phyloP scores from a whole-genome alignment of 345 rosid species.

The Arabidopsis thaliana region DNA sequence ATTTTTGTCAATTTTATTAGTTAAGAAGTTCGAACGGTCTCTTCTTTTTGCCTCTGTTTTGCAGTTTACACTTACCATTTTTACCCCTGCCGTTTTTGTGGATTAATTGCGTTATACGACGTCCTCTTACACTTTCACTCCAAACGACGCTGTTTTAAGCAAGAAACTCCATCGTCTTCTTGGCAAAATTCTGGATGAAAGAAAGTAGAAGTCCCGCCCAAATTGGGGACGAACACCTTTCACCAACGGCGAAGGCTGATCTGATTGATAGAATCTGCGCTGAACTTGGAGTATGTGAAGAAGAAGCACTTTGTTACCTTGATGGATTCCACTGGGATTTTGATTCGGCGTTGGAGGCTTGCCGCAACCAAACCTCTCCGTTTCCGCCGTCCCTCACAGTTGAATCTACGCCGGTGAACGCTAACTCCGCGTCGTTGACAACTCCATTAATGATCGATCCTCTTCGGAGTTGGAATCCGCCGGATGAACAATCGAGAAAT shows the following conservation, averaged over 20 bases:
- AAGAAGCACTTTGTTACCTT: conserved; percentile 30
- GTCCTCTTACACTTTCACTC: neutral
- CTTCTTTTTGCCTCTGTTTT: neutral
- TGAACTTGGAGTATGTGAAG: neutral
- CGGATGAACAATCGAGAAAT: neutral
- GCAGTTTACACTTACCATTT: neutral
- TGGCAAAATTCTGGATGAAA: neutral
- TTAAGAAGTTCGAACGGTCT: neutral
- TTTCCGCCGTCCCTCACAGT: neutral
- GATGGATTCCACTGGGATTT: conserved; percentile 17
- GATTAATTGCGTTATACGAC: neutral
- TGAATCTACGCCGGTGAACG: neutral
- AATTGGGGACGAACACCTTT: neutral
- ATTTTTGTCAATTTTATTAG: neutral
- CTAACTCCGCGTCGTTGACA: neutral
- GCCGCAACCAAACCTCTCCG: conserved; percentile 10
- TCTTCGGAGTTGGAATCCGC: neutral
- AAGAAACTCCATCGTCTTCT: conserved; percentile 3
- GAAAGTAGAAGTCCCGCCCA: neutral
- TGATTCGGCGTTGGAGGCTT: conserved; percentile 22
- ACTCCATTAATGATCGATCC: conserved; percentile 2
- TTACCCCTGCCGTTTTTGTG: neutral
- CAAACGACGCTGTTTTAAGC: neutral
- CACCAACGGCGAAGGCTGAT: neutral
- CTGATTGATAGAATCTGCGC: neutral